These are phyloP conservation scores for Diplodia intermedia DNA, from an alignment of 2,329 filamentous ascomycete genomes.

Conservation along the genomic window DNA sequence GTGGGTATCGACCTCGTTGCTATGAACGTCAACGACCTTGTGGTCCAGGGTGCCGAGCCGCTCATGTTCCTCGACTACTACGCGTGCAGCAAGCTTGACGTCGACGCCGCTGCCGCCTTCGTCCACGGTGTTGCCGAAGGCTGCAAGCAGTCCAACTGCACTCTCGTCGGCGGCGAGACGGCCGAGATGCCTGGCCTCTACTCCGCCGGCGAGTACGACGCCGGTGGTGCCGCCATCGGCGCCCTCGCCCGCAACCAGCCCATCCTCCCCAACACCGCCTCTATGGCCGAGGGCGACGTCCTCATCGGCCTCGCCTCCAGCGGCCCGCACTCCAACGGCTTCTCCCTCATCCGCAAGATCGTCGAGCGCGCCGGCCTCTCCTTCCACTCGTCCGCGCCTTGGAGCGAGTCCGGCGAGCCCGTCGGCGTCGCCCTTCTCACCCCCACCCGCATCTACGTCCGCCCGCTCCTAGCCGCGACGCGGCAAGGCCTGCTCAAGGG, in stretches of 20 bases:
- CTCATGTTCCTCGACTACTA: slow-evolving; percentile 99
- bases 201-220: slow-evolving; percentile 86
- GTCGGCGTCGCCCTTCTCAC: slow-evolving; percentile 82
- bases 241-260: slow-evolving; percentile 71
- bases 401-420: slow-evolving; percentile 64
- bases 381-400: slow-evolving; percentile 78
- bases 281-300: slow-evolving; percentile 83
- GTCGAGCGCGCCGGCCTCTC: slow-evolving; percentile 73
- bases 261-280: slow-evolving; percentile 75
- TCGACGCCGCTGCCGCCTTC: slow-evolving; percentile 80
- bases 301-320: slow-evolving; percentile 84
- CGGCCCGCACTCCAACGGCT: slow-evolving; percentile 95
- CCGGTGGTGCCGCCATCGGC: slow-evolving; percentile 87
- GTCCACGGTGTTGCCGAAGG: slow-evolving; percentile 89
- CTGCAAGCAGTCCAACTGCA: slow-evolving; percentile 83
- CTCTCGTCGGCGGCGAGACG: slow-evolving; percentile 94
- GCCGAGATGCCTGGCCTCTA: slow-evolving; percentile 99
- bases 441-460: slow-evolving; percentile 94
- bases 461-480: slow-evolving; percentile 72
- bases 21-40: slow-evolving; percentile 98
- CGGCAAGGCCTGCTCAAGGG: slow-evolving; percentile 77
- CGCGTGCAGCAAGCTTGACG: slow-evolving; percentile 86
- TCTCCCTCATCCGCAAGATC: slow-evolving; percentile 93
- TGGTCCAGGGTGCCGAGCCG: slow-evolving; percentile 93
- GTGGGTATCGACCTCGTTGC: slow-evolving; percentile 97